Conservation (phyloP, 2,329 filamentous ascomycete genomes). For the Acephala macrosclerotiorum region DNA sequence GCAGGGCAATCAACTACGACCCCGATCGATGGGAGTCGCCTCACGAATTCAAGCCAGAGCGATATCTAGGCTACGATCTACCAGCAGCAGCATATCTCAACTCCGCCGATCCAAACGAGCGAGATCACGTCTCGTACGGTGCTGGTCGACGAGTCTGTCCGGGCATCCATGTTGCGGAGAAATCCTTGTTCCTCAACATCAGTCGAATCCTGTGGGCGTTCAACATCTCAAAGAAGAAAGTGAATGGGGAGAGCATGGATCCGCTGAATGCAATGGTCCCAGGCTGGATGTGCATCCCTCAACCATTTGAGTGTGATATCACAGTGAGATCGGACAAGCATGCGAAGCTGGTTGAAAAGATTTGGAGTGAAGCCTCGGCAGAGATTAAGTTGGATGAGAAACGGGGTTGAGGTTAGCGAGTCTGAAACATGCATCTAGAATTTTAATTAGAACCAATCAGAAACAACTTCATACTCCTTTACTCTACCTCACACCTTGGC, state of each 20-base stretch:
- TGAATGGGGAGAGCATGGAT: constrained; percentile 31
- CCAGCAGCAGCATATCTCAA: constrained; percentile 26
- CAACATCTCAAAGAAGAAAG: constrained; percentile 37
- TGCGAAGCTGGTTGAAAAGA: constrained; percentile 42
- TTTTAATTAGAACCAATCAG: background rate
- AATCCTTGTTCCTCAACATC: constrained; percentile 52
- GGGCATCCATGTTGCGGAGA: constrained; percentile 62
- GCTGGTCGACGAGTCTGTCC: constrained; percentile 57
- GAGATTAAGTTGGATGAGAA: constrained; percentile 26
- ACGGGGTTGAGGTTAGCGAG: background rate
- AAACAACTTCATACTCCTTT: background rate
- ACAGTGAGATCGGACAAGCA: constrained; percentile 41
- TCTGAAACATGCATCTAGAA: background rate
- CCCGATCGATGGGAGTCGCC: constrained; percentile 49
- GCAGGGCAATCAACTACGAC: constrained; percentile 48
- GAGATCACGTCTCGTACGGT: constrained; percentile 47
- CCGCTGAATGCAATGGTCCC: constrained; percentile 41
- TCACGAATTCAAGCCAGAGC: constrained; percentile 53
- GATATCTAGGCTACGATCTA: constrained; percentile 43
- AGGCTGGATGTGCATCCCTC: constrained; percentile 44
- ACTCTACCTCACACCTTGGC: background rate
- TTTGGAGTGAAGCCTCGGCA: constrained; percentile 38
- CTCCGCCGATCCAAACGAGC: constrained; percentile 35
- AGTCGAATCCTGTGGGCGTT: constrained; percentile 62
- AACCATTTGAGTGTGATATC: constrained; percentile 44